Base-by-base conservation (phyloP, 2,329 filamentous ascomycete species). In the Colletotrichum cordylinicola region DNA sequence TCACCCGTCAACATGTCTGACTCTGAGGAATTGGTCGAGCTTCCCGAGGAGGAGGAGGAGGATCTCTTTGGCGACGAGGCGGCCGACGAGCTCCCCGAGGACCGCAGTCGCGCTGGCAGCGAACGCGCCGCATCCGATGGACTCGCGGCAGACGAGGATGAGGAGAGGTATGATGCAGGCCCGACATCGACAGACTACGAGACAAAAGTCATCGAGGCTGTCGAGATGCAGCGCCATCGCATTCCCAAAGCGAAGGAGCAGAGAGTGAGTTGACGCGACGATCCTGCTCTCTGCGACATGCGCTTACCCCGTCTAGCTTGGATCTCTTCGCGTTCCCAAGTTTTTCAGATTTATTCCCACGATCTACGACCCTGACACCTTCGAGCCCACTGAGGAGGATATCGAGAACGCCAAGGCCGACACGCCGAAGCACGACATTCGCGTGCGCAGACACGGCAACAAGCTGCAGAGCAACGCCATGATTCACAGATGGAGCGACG, bases 401-500 rank as follows among this genome's bases (percentile, higher is more conserved):
- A 82, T 90, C 35, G 85, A 86, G 67, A 91, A 92, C 77, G 87
- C 88, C 65, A 85, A 84, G 60, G 79, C 92, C 84, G 82, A 91
- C 79, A 82, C 91, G 84, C 85, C 94, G 37, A 90, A 92, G 80
- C 91, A 92, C 48, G 93, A 93, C 2, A 89, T 94, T 64, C 92
- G 94, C 76, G 95, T 93, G 85, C 91, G 93, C 70, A 91, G 90
- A 80, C 92, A 95, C 74, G 88, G 92, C 12, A 89, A 88, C n/a
- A 87, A 92, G 77, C 87, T 96, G 15, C 91, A 94, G 81, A 96
- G 94, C 81, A 96, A 96, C 82, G 91, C 94, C 4, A 90, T 93
- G 77, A 86, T 96, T 35, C 91, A 95, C 81, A 91, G 91, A 79
- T 96, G 94, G 94, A 95, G 93, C 77, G 94, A 96, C 81, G 94